Evolutionary conservation across 2,329 filamentous ascomycete species (phyloP).

Genomic region (Claviceps fusiformis): DNA sequence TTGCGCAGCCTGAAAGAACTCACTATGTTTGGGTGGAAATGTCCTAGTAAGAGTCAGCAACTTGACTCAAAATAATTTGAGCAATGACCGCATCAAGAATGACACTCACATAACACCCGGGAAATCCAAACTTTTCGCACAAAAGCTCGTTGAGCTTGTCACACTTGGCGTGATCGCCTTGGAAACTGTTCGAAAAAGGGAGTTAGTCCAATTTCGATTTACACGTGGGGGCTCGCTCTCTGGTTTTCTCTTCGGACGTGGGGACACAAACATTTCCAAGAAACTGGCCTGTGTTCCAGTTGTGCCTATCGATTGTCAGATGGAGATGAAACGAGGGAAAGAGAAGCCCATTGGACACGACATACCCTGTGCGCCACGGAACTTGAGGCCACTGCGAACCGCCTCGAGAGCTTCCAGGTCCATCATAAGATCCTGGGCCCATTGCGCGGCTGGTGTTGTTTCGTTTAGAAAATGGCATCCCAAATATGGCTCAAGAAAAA

Average conservation of each 20-base stretch:
- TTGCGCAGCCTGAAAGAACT: constrained; percentile 1
- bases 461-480: not conserved
- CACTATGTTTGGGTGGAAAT: constrained; percentile 51
- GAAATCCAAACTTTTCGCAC: constrained; percentile 42
- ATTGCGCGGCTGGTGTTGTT: constrained; percentile 35
- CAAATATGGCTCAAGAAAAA: constrained; percentile 20
- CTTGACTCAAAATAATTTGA: not conserved
- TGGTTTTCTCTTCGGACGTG: constrained; percentile 1
- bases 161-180: constrained; percentile 33
- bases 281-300: constrained; percentile 72
- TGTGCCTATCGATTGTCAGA: constrained; percentile 47
- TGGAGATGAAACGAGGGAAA: not conserved
- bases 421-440: constrained; percentile 51
- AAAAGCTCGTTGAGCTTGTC: constrained; percentile 42
- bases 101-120: constrained; percentile 31
- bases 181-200: constrained; percentile 19
- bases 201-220: not conserved
- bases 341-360: not conserved
- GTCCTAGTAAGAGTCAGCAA: constrained; percentile 4
- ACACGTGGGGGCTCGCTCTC: not conserved
- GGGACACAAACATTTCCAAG: constrained; percentile 17
- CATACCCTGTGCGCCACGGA: constrained; percentile 50
- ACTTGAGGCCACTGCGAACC: constrained; percentile 53
- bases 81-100: constrained; percentile 42
- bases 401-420: constrained; percentile 63